Evolutionary conservation across 352 stramenopile species (phyloP).

Genomic region (Globisporangium recalcitrans): DNA sequence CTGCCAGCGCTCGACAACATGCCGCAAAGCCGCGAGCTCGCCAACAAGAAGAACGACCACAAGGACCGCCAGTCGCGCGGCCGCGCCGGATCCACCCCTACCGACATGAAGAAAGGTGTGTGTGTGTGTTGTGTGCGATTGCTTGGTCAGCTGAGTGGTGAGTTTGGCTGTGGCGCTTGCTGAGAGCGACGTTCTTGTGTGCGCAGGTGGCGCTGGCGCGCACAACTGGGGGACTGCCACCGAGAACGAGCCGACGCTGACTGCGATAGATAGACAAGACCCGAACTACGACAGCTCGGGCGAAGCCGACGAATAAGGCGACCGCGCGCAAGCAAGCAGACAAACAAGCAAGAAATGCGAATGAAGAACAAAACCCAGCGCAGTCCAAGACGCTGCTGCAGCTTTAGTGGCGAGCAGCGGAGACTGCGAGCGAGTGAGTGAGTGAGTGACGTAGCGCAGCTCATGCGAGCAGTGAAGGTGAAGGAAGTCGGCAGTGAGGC

Average conservation of each 20-base stretch:
- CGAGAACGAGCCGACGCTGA: slow-evolving; percentile 31
- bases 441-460: not conserved
- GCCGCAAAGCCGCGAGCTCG: slow-evolving; percentile 70
- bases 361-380: not conserved
- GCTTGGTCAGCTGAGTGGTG: not conserved
- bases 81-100: slow-evolving; percentile 16
- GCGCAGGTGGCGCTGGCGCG: slow-evolving; percentile 61
- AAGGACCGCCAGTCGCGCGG: slow-evolving; percentile 83
- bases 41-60: slow-evolving; percentile 83
- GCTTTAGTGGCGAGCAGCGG: not conserved
- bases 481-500: no score
- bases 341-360: not conserved
- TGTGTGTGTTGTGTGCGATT: not conserved
- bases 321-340: no score
- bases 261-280: slow-evolving; percentile 59
- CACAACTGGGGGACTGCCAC: slow-evolving; percentile 77
- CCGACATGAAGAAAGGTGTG: slow-evolving; percentile 13
- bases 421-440: not conserved
- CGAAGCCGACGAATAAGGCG: slow-evolving; percentile 25
- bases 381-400: not conserved
- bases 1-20: slow-evolving; percentile 24
- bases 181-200: not conserved
- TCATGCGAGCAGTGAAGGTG: no score
- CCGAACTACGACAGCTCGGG: slow-evolving; percentile 75
- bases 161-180: not conserved